Percentiles rank a stretch among this genome's conserved stretches.
Evolutionary conservation across 305 asterid genomes (phyloP).

Genomic region (Fraxinus angustifolia): DNA sequence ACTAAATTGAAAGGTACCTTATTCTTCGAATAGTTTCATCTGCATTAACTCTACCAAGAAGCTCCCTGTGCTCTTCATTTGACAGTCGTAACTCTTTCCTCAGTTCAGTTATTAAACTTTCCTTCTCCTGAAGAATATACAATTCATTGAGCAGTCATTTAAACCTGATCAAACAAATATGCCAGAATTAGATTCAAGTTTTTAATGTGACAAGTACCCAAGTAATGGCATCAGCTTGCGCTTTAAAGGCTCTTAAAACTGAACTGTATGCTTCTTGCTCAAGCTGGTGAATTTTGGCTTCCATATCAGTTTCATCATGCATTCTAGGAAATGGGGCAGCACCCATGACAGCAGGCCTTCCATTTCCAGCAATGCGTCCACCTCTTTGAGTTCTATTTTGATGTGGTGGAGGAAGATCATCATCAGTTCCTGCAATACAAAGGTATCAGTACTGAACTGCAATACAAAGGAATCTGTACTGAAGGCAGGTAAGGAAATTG

Average conservation of each 20-base stretch:
- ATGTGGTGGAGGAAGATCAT: slow-evolving; percentile 71
- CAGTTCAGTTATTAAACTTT: slow-evolving; percentile 75
- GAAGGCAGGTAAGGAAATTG: background rate
- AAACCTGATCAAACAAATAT: slow-evolving; percentile 29
- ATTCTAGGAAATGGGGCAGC: slow-evolving; percentile 51
- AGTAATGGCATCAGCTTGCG: slow-evolving; percentile 84
- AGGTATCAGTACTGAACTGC: slow-evolving; percentile 37
- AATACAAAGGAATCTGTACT: slow-evolving; percentile 26
- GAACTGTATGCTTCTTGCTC: slow-evolving; percentile 93
- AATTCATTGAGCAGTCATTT: slow-evolving; percentile 33
- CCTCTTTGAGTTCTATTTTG: slow-evolving; percentile 76
- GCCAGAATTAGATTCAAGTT: slow-evolving; percentile 28
- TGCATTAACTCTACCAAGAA: slow-evolving; percentile 61
- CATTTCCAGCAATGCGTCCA: slow-evolving; percentile 57
- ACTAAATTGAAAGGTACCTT: slow-evolving; percentile 42
- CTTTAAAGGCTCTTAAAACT: slow-evolving; percentile 87
- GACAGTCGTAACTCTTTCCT: slow-evolving; percentile 77
- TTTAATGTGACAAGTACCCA: slow-evolving; percentile 53
- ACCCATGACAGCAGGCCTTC: slow-evolving; percentile 56
- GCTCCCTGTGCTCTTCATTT: slow-evolving; percentile 79
- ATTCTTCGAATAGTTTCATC: slow-evolving; percentile 64
- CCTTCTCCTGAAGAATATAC: slow-evolving; percentile 70
- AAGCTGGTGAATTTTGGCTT: slow-evolving; percentile 72
- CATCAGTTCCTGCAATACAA: slow-evolving; percentile 70
- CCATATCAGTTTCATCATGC: slow-evolving; percentile 64